Evolutionary conservation across 441 rosid species (phyloP), one percentile per base, ranked within the genome.

Genomic region (Mallotus repandus): DNA sequence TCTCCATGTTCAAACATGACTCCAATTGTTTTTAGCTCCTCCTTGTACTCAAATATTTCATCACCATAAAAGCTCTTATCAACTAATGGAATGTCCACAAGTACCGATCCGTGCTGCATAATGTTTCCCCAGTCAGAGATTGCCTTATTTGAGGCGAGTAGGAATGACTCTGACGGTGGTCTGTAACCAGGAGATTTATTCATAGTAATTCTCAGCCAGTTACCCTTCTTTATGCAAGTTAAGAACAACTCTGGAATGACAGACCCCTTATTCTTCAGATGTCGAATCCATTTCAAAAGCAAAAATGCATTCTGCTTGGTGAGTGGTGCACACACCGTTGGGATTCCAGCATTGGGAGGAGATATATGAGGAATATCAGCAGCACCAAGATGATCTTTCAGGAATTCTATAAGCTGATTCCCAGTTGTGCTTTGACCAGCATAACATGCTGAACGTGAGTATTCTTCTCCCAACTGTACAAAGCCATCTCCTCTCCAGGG

Each of bases 1-100:
- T 92, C 84, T 45, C 76, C 76, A 14, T 76, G 83, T 21, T 89
- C 81, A 66, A 78, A 85, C 88, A 86, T 86, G 9, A 89, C 92
- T 29, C 96, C 97, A 41, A 87, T 65, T 45, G 56, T 46, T 81
- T 78, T 84, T 18, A 92, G 79, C 69, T 81, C 92, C 41, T 80
- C 87, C 75, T 7, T 65, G 74, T 86, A 87, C 0, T 11, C 1
- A 12, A 35, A 68, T 49, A 92, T 87, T 41, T 58, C 16, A 0
- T 74, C 79, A 35, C 96, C 91, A 62, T 92, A 92, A 68, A 76
- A 90, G 7, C 49, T 70, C 46, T 63, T 71, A 73, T 90, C 93
- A n/a, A 92, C 74, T 13, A 92, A 68, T 0, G 97, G 97, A 70
- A 92, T 81, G 76, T 89, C 91, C n/a, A 87, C 91, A 13, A 87